These are phyloP conservation scores for Kregervanrija pseudodelftensis DNA, from an alignment of 805 yeast species.

Conservation along the genomic window DNA sequence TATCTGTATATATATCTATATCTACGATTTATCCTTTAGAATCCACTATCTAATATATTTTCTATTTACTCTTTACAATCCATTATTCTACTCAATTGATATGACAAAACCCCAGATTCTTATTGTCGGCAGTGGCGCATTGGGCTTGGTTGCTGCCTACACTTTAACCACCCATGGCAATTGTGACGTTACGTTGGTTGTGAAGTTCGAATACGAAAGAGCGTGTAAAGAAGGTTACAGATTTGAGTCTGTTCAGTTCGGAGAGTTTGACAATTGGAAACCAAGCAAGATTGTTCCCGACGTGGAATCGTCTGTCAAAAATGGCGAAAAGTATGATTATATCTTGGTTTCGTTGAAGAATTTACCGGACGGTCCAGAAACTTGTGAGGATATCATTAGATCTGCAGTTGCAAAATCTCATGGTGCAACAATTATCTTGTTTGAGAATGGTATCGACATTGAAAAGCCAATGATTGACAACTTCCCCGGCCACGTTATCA, in stretches of 20 bases:
- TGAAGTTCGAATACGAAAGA: constrained; percentile 53
- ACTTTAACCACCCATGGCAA: constrained; percentile 41
- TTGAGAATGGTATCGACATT: constrained; percentile 36
- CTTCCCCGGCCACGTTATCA: constrained; percentile 27
- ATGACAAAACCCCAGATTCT: constrained; percentile 33
- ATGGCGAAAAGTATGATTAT: constrained; percentile 39
- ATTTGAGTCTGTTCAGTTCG: constrained; percentile 56
- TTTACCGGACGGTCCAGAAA: constrained; percentile 44
- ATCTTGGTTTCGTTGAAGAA: constrained; percentile 53
- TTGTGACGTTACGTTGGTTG: constrained; percentile 48
- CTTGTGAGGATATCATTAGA: constrained; percentile 36
- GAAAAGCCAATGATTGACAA: constrained; percentile 28
- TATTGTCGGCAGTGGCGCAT: constrained; percentile 80
- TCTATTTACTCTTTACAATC: too few relatives aligned
- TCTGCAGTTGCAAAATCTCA: constrained; percentile 27
- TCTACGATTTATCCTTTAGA: too few relatives aligned
- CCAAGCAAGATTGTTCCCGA: constrained; percentile 39
- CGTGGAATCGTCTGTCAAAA: constrained; percentile 37
- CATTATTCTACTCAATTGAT: too few relatives aligned
- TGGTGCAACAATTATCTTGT: constrained; percentile 25
- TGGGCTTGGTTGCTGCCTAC: constrained; percentile 71
- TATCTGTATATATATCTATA: too few relatives aligned
- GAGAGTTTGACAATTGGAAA: constrained; percentile 43
- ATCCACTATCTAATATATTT: too few relatives aligned
- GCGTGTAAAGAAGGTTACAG: constrained; percentile 47